Evolutionary conservation across 2,329 filamentous ascomycete species (phyloP).

Genomic region (Clonostachys chloroleuca): DNA sequence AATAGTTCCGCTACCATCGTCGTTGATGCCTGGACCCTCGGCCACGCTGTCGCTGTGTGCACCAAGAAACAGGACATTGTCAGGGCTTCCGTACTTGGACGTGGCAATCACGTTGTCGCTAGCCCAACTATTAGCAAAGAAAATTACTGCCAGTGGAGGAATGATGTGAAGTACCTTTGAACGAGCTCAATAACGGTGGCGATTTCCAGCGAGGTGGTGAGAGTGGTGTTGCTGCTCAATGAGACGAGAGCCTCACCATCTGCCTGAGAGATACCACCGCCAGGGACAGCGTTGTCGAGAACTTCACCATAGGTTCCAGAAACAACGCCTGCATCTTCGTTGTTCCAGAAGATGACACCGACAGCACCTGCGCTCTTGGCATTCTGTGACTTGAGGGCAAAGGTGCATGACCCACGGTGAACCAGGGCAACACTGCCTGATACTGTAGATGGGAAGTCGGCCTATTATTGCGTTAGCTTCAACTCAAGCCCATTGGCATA

Average conservation of each 20-base stretch:
- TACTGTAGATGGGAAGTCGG: slow-evolving; percentile 43
- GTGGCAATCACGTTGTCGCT: slow-evolving; percentile 56
- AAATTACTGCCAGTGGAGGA: too few relatives aligned
- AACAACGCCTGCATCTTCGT: slow-evolving; percentile 32
- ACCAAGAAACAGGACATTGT: slow-evolving; percentile 34
- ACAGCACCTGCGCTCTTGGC: slow-evolving; percentile 49
- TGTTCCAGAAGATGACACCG: slow-evolving; percentile 55
- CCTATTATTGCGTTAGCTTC: too few relatives aligned
- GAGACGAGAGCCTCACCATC: slow-evolving; percentile 24
- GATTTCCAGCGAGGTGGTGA: slow-evolving; percentile 23
- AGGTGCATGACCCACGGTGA: slow-evolving; percentile 49
- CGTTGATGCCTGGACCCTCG: slow-evolving; percentile 53
- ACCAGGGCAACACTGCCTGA: slow-evolving; percentile 50
- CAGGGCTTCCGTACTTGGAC: slow-evolving; percentile 44
- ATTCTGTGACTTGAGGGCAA: slow-evolving; percentile 48
- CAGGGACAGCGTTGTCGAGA: slow-evolving; percentile 36
- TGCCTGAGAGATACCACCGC: slow-evolving; percentile 40
- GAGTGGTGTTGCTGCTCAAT: slow-evolving; percentile 11
- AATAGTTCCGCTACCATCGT: slow-evolving; percentile 59
- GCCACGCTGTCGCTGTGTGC: slow-evolving; percentile 37
- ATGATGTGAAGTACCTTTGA: slow-evolving; percentile 18
- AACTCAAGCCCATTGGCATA: too few relatives aligned
- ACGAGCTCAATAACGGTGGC: slow-evolving; percentile 37
- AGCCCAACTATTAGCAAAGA: too few relatives aligned
- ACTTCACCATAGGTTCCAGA: slow-evolving; percentile 47